These are phyloP conservation scores for Diaporthe sp. DNA, from an alignment of 2,329 filamentous ascomycete genomes.

Conservation along the genomic window DNA sequence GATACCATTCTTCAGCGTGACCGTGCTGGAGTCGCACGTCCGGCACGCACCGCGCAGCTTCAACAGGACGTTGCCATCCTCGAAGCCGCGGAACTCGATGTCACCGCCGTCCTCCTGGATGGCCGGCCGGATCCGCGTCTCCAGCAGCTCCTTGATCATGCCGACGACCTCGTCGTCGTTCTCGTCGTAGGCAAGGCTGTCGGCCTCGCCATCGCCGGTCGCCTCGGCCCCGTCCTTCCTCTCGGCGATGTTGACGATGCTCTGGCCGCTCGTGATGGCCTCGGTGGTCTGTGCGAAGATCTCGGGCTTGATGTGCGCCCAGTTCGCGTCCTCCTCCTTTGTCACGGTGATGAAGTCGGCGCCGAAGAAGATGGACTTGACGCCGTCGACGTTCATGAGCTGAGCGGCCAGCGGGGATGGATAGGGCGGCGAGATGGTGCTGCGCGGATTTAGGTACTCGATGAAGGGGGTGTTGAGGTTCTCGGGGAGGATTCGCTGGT, in stretches of 20 bases:
- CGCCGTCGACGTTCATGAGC: conserved; percentile 92
- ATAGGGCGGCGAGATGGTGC: conserved; percentile 88
- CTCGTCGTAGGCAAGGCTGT: conserved; percentile 85
- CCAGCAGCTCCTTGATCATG: conserved; percentile 98
- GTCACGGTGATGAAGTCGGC: conserved; percentile 96
- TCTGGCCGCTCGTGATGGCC: conserved; percentile 84
- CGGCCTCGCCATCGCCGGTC: conserved; percentile 58
- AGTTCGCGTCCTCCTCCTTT: conserved; percentile 87
- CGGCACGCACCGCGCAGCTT: conserved; percentile 94
- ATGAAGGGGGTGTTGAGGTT: conserved; percentile 80
- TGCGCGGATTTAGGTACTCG: conserved; percentile 90
- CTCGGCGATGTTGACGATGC: conserved; percentile 79
- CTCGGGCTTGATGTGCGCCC: conserved; percentile 95
- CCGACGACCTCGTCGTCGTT: conserved; percentile 93
- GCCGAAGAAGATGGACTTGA: conserved; percentile 95
- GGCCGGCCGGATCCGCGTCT: conserved; percentile 92
- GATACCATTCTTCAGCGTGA: conserved; percentile 96
- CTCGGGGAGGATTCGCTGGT: conserved; percentile 84
- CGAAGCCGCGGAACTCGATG: conserved; percentile 93
- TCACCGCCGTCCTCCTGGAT: conserved; percentile 99
- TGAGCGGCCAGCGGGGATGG: conserved; percentile 91
- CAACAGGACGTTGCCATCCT: conserved; percentile 83
- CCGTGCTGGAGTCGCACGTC: conserved; percentile 96
- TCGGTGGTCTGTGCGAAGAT: conserved; percentile 96
- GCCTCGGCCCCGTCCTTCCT: conserved; percentile 61